Evolutionary conservation across 257 asterid species (phyloP).

Genomic region (Solanum etuberosum): DNA sequence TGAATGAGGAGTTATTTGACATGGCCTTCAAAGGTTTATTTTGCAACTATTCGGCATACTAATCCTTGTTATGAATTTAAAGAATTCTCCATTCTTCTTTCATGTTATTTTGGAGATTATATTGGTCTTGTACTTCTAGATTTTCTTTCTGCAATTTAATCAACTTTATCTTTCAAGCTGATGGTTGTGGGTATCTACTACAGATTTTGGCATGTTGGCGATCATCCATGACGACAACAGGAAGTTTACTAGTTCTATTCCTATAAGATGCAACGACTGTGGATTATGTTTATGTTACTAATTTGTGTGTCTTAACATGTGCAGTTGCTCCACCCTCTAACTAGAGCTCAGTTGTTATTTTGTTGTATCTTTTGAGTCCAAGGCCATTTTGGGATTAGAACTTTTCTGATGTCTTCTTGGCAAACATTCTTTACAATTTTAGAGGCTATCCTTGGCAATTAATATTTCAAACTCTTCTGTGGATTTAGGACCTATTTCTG

Average conservation of each 20-base stretch:
- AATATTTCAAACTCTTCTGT: not conserved
- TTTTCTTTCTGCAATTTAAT: not conserved
- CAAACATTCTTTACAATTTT: not conserved
- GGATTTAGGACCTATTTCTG: not conserved
- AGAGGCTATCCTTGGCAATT: not conserved
- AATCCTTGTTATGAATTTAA: conserved; percentile 9
- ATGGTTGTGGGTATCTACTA: conserved; percentile 20
- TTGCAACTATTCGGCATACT: conserved; percentile 12
- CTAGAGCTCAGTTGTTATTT: conserved; percentile 11
- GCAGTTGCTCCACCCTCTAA: conserved; percentile 22
- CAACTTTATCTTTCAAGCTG: conserved; percentile 13
- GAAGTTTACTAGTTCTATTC: conserved; percentile 9
- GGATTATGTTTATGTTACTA: conserved; percentile 11
- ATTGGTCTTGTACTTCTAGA: conserved; percentile 18
- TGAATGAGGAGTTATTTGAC: conserved; percentile 23
- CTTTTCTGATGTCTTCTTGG: not conserved
- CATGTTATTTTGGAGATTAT: conserved; percentile 14
- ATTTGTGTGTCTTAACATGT: conserved; percentile 11
- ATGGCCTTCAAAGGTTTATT: conserved; percentile 21
- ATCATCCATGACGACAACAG: conserved; percentile 16
- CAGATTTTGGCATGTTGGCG: conserved; percentile 20
- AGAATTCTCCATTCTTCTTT: conserved; percentile 3
- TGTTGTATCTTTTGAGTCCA: conserved; percentile 2
- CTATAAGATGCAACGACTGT: not conserved
- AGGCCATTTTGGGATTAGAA: conserved; percentile 4